Base-by-base conservation (phyloP, 768 basidiomycete genomes). In the Lactarius hatsudake region DNA sequence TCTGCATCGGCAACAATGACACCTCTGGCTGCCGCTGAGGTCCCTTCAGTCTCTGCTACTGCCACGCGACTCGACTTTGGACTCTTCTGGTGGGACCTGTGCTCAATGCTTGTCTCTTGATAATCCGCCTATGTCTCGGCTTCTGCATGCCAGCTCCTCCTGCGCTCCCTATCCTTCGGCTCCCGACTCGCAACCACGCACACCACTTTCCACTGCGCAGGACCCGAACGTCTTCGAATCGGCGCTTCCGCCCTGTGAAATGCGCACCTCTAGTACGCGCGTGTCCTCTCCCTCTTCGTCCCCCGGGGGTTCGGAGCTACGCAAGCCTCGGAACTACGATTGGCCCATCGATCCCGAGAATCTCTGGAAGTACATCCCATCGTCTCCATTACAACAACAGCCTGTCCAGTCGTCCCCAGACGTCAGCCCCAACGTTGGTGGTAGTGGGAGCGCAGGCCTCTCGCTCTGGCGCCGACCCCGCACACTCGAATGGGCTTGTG, bases 401-500 rank as follows among this genome's bases (percentile, higher is more conserved):
- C 67, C 66, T 4, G 63, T 62, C 34, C 65, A 65, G 61, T 62
- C 71, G 40, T 67, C 69, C 45, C 61, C 62, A 17, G 54, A 72
- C 64, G 54, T 55, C 32, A 65, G 70, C 63, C 66, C 63, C 36
- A 58, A 67, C 17, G 45, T 63, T 36, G 57, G 51, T 32, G 64
- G 63, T 18, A 34, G 34, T n/a, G 48, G 54, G 45, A 68, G 10
- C 55, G 65, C 66, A 51, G 76, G 34, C n/a, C 8, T 28, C 32
- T 45, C 54, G 51, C 58, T 60, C 13, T 51, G 75, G 69, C 71
- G 51, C 23, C 51, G 71, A 28, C 66, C 73, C 59, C 76, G 75
- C 59, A 79, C 78, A 2, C 76, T 82, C 15, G 81, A 82, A 68
- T 82, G 81, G 81, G 81, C 81, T 17, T 82, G 81, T 67, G 77